Base-by-base conservation (phyloP, 164 flowering plant species). In the Tetracentron sinense region DNA sequence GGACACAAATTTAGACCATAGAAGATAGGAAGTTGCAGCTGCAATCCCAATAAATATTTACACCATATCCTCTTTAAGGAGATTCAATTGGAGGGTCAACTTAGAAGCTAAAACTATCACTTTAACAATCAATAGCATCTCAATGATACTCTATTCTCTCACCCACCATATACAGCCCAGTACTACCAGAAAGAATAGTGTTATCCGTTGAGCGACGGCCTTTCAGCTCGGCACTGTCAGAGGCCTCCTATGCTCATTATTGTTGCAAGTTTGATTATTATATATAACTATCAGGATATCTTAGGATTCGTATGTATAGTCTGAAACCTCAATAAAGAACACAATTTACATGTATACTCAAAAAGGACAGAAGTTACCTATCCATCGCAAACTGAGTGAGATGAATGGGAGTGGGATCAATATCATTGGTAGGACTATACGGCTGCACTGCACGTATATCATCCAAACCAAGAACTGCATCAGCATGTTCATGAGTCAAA, bases 401-500 rank as follows among this genome's bases (percentile, higher is more conserved):
- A 71, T 78, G 85, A 66, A 95, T 67, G 3, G 96, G 85, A 71
- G 92, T 92, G 4, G 99, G 97, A 52, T 71, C 77, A 46, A 88
- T 89, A 66, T 85, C 88, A 78, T 89, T 89, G 35, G 83, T 84
- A 26, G 92, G 76, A 70, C 96, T 88, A 77, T 6, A 82, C 49
- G 90, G 97, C 65, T 90, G 97, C 53, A 95, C 81, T 22, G 77
- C 74, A 68, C 95, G 94, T 60, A 95, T 70, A 75, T 95, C 99
- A 79, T 90, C 96, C 69, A 92, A 74, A 62, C 99, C 99, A 73
- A 88, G 91, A 77, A 85, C 80, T 53, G 99, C 99, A 85, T 95
- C 99, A 70, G 99, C 97, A 79, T 95, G 99, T 68, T 95, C 99
- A 77, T 95, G 99, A 63, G 99, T 91, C 89, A 94, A 82, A 74